phyloP scores from a whole-genome alignment of 768 basidiomycete genomes.

The Boletus reticulatus region DNA sequence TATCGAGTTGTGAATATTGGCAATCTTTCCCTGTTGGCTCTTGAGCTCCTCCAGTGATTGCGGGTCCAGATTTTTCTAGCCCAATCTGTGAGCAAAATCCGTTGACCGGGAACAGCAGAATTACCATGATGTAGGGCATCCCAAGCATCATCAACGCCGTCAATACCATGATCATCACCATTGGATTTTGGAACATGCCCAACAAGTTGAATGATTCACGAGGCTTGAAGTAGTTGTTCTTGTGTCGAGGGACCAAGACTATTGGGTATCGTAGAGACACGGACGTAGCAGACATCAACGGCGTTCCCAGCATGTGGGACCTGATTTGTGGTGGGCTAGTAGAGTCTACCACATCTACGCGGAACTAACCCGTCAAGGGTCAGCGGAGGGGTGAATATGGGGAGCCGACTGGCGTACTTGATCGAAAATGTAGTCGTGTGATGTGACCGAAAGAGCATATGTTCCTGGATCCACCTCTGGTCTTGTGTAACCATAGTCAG shows the following conservation, averaged over 20 bases:
- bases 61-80: slow-evolving; percentile 75
- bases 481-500: slow-evolving; percentile 37
- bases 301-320: slow-evolving; percentile 68
- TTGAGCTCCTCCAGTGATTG: slow-evolving; percentile 64
- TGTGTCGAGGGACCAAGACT: slow-evolving; percentile 50
- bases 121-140: slow-evolving; percentile 76
- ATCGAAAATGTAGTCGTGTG: slow-evolving; percentile 71
- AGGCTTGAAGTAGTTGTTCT: slow-evolving; percentile 64
- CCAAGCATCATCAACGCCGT: slow-evolving; percentile 66
- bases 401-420: slow-evolving; percentile 42
- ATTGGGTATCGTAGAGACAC: slow-evolving; percentile 63
- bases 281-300: slow-evolving; percentile 55
- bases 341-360: slow-evolving; percentile 58
- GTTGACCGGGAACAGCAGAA: slow-evolving; percentile 1
- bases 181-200: slow-evolving; percentile 78
- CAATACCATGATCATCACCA: slow-evolving; percentile 77
- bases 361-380: slow-evolving; percentile 44
- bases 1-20: slow-evolving; percentile 53
- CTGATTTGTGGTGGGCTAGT: slow-evolving; percentile 48
- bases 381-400: slow-evolving; percentile 1
- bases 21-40: slow-evolving; percentile 55
- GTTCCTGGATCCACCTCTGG: slow-evolving; percentile 65
- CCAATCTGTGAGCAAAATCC: slow-evolving; percentile 6
- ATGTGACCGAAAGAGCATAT: slow-evolving; percentile 63
- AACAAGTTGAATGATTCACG: slow-evolving; percentile 70